A percentile compares a stretch with the other conserved stretches of the same genome.
phyloP scores from a whole-genome alignment of 495 filamentous ascomycete species.

The Penicillium bovifimosum region DNA sequence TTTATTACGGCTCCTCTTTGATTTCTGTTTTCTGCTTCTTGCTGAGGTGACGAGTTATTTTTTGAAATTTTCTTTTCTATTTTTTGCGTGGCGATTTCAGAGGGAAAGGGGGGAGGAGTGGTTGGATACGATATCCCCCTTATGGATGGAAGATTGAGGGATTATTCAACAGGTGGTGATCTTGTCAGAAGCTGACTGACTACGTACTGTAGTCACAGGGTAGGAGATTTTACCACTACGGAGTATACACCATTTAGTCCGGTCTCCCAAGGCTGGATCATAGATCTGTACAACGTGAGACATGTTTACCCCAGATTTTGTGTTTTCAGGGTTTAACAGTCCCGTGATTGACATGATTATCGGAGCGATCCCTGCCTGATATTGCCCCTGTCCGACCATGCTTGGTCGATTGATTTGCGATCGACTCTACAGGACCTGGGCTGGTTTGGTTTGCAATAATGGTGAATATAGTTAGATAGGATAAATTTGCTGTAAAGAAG shows the following conservation, averaged over 20 bases:
- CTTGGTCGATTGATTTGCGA: constrained; percentile 20
- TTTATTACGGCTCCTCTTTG: background rate
- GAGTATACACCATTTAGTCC: too few species aligned
- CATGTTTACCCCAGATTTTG: constrained; percentile 10
- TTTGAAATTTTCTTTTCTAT: background rate
- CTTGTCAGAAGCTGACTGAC: background rate
- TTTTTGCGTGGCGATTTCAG: constrained; percentile 7
- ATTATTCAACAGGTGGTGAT: background rate
- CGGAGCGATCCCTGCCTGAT: constrained; percentile 29
- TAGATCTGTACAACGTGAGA: background rate
- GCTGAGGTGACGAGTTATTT: constrained; percentile 5
- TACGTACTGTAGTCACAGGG: too few species aligned
- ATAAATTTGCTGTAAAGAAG: too few species aligned
- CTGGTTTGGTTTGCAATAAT: background rate
- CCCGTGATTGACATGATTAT: constrained; percentile 24
- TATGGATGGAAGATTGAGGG: background rate
- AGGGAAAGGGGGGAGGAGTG: constrained; percentile 4
- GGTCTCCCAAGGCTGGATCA: too few species aligned
- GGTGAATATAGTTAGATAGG: too few species aligned
- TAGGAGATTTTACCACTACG: too few species aligned
- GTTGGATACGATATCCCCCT: background rate
- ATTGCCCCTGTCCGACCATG: constrained; percentile 18
- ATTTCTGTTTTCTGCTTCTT: background rate
- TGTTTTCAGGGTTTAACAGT: constrained; percentile 14
- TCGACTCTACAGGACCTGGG: constrained; percentile 2